Base-by-base conservation (phyloP, 192 early-diverging fungal species). In the Coemansia sp. region DNA sequence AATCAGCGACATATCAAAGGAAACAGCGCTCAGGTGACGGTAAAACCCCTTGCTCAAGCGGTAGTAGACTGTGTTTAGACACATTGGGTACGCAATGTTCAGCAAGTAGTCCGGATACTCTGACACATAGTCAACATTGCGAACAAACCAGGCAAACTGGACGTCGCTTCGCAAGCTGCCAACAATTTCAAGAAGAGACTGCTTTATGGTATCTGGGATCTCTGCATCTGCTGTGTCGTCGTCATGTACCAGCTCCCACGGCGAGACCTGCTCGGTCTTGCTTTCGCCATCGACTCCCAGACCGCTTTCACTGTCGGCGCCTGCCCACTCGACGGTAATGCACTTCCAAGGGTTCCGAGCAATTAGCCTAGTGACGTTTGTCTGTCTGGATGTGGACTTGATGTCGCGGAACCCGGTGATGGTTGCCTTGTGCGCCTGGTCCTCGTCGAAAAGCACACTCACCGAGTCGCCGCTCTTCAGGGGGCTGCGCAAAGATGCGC, bases 11-110 rank as follows among this genome's bases (percentile, higher is more conserved):
- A 92, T 75, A 68, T 92, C 91, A 62, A 85, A 89, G n/a, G 84
- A 62, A 16, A 92, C 81, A 1, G 89, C 87, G 74, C 79, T 84
- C 28, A 66, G 21, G 15, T 84, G 80, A 30, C 91, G 75, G 67
- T 92, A 92, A 66, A 83, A 91, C 20, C 77, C 69, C 59, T 72
- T 86, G 2, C 68, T 56, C 8, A 91, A 48, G 18, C 91, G 78
- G 25, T 87, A 78, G 18, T 71, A 64, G 12, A 92, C 78, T 9
- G 87, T 75, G 33, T 87, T 81, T 33, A 92, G 59, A 34, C 88
- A 90, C 40, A 91, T 88, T 0, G 91, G 91, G 26, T 92, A 92
- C 0, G 91, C 86, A 13, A 92, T 71, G 30, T 79, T 63, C 21
- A 83, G 61, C 35, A 88, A 71, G 72, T 92, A 92, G 30, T 86